Base-by-base conservation (phyloP, 2,329 filamentous ascomycete species). In the Coniella lustricola region DNA sequence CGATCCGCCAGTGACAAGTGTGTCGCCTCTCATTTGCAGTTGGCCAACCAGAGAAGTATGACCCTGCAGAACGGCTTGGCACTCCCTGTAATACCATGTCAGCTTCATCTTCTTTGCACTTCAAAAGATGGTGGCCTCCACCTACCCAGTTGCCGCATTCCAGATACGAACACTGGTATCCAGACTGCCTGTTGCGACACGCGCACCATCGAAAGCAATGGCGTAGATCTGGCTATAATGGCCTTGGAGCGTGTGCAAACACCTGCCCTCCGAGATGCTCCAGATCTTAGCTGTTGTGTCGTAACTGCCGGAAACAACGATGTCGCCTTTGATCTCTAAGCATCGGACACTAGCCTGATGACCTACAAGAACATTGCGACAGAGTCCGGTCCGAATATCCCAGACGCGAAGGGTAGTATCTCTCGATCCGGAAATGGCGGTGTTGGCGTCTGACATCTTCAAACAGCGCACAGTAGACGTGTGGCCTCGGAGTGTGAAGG, bases 221-320 rank as follows among this genome's bases (percentile, higher is more conserved):
- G 93, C 93, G 64, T 98, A 98, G 50, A 98, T 98, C 64, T 98
- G 93, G 63, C 91, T 97, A 68, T 96, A 98, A 67, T 98, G 93
- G 0, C 93, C 93, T 38, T 85, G 84, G 34, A 98, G 75, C 0
- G 90, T 96, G 57, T 91, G 84, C 47, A 97, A 72, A 65, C 93
- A 98, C 54, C 89, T 83, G 25, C 93, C 93, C 67, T 96, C 88
- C 2, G 89, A 95, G 45, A 98, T 97, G 65, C 88, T 96, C 93
- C 93, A 98, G 49, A 98, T 91, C 59, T 90, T 85, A 18, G 93
- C 93, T 18, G 89, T 96, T 7, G 93, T 96, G 64, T 98, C 93
- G 67, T 98, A 98, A 66, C 90, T 95, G 49, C 93, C 93, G 25
- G 90, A 96, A n/a, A 98, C 93, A 35, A 97, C 88, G 55, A 95